phyloP scores from a whole-genome alignment of 768 basidiomycete species.

The Phylloporus sp. region DNA sequence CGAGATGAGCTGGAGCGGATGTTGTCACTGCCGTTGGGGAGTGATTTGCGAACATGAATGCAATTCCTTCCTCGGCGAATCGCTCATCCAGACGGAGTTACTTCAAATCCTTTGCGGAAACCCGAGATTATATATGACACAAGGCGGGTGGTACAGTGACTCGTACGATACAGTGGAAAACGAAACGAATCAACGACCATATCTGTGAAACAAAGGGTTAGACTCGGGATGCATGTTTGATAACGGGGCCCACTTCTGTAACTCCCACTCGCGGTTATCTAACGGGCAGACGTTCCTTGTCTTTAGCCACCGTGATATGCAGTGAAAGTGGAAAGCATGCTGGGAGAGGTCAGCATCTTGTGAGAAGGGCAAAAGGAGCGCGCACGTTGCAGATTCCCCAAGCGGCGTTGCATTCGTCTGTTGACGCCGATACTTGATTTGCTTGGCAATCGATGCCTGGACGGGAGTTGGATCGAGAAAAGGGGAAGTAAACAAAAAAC shows the following conservation, averaged over 20 bases:
- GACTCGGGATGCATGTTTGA: not conserved
- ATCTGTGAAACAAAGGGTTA: slow-evolving; percentile 24
- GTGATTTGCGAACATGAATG: not conserved
- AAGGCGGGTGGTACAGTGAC: slow-evolving; percentile 9
- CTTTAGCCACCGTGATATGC: slow-evolving; percentile 98
- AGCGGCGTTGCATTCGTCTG: slow-evolving; percentile 95
- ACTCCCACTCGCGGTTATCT: slow-evolving; percentile 95
- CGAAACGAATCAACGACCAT: slow-evolving; percentile 34
- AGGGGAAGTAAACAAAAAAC: slow-evolving; percentile 29
- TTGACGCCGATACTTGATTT: slow-evolving; percentile 94
- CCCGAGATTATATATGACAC: not conserved
- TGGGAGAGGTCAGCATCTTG: slow-evolving; percentile 27
- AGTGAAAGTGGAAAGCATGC: slow-evolving; percentile 99
- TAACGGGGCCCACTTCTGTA: slow-evolving; percentile 75
- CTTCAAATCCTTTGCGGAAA: not conserved
- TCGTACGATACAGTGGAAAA: slow-evolving; percentile 19
- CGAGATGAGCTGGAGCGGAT: slow-evolving; percentile 17
- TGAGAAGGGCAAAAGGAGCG: not conserved
- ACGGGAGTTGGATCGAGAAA: slow-evolving; percentile 3
- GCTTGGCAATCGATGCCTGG: slow-evolving; percentile 99
- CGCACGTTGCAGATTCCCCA: slow-evolving; percentile 98
- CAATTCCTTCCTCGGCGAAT: too few species aligned
- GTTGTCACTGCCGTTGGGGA: slow-evolving; percentile 3
- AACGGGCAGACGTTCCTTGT: slow-evolving; percentile 93
- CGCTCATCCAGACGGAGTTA: too few species aligned